phyloP scores from a whole-genome alignment of 352 stramenopile species.

The Pythium vanterpoolii region DNA sequence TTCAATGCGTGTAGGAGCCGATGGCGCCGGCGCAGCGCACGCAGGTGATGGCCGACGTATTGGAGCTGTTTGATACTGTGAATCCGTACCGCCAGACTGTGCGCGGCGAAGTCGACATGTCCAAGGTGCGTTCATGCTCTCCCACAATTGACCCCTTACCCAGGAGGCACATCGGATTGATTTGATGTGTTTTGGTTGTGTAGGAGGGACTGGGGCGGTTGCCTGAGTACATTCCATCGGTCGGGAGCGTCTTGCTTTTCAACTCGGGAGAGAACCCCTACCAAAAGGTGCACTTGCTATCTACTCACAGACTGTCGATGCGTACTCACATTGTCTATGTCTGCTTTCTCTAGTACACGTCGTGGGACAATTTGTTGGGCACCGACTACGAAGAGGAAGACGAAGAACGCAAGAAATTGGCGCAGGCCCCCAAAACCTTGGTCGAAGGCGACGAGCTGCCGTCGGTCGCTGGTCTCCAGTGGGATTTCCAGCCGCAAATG shows the following conservation, averaged over 20 bases:
- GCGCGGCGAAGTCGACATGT: conserved; percentile 76
- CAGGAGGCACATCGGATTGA: not conserved
- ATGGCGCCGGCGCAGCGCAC: conserved; percentile 65
- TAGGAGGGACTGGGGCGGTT: conserved; percentile 72
- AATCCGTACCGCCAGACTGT: conserved; percentile 76
- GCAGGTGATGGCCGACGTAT: conserved; percentile 75
- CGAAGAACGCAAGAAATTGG: conserved; percentile 80
- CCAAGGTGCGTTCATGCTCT: conserved; percentile 34
- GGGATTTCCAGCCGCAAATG: conserved; percentile 74
- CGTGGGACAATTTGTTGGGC: conserved; percentile 83
- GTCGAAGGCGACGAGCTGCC: conserved; percentile 80
- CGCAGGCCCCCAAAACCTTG: conserved; percentile 72
- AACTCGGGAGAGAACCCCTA: conserved; percentile 88
- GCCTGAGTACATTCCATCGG: conserved; percentile 77
- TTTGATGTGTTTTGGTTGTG: not conserved
- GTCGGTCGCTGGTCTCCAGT: conserved; percentile 65
- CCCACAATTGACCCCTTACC: not conserved
- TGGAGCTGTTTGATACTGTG: conserved; percentile 84
- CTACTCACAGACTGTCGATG: not conserved
- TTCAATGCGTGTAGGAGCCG: conserved; percentile 36
- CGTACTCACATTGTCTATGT: not conserved
- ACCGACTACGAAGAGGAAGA: conserved; percentile 87
- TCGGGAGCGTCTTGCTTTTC: conserved; percentile 83
- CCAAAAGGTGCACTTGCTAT: conserved; percentile 47
- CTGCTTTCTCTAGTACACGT: conserved; percentile 64